Percentiles rank a stretch among this genome's conserved stretches.
Evolutionary conservation across 2,329 filamentous ascomycete genomes (phyloP).

Genomic region (Cladophialophora chaetospira): DNA sequence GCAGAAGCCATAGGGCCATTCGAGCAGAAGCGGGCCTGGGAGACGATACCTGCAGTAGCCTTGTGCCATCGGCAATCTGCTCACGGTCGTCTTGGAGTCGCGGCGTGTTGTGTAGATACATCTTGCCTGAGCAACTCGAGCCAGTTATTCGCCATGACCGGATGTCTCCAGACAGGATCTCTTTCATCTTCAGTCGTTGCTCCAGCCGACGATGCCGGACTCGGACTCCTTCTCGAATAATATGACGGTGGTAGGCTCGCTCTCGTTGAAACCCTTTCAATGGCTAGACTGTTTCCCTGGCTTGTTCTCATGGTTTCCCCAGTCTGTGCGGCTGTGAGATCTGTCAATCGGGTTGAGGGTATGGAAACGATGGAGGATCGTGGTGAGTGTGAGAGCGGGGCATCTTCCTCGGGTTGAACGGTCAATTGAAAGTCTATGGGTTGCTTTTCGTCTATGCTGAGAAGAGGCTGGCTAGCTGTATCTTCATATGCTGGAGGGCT

Average conservation of each 20-base stretch:
- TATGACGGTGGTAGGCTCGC: slow-evolving; percentile 23
- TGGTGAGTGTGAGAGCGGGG: slow-evolving; percentile 23
- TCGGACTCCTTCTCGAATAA: slow-evolving; percentile 20
- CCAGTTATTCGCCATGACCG: slow-evolving; percentile 26
- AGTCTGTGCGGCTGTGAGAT: slow-evolving; percentile 26
- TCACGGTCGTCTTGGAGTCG: neutral
- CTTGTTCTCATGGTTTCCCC: slow-evolving; percentile 19
- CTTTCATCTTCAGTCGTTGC: slow-evolving; percentile 46
- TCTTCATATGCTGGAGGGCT: slow-evolving; percentile 26
- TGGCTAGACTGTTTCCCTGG: slow-evolving; percentile 17
- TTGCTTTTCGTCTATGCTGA: slow-evolving; percentile 23
- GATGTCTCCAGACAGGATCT: slow-evolving; percentile 52
- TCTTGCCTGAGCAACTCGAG: slow-evolving; percentile 17
- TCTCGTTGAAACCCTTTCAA: slow-evolving; percentile 7
- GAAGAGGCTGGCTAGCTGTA: slow-evolving; percentile 9
- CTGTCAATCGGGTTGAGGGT: slow-evolving; percentile 30
- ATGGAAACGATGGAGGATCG: slow-evolving; percentile 29
- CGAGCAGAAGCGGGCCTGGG: neutral
- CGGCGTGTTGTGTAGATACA: neutral
- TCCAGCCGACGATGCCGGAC: slow-evolving; percentile 29
- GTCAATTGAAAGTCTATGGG: slow-evolving; percentile 6
- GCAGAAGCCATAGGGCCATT: neutral
- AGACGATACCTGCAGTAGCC: neutral
- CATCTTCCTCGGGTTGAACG: slow-evolving; percentile 4
- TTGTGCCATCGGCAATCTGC: neutral